Evolutionary conservation across 345 rosid genomes (phyloP).

Genomic region (Acer yangbiense): DNA sequence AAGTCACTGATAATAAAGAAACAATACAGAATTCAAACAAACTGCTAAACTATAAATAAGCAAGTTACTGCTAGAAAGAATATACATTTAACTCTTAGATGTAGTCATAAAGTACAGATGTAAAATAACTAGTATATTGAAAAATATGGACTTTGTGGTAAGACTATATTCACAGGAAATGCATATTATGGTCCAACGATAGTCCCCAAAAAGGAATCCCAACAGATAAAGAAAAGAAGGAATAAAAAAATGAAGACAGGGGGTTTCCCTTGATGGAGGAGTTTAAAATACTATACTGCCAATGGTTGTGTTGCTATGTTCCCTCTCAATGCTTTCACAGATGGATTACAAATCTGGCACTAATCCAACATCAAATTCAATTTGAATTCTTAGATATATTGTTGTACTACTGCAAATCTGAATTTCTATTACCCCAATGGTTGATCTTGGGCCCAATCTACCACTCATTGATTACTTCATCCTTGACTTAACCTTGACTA

Average conservation of each 20-base stretch:
- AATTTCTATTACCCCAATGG: not conserved
- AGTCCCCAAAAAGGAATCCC: not conserved
- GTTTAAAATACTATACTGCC: not conserved
- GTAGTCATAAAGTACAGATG: not conserved
- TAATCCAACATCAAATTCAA: not conserved
- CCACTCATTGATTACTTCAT: not conserved
- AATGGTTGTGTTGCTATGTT: not conserved
- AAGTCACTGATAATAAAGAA: not conserved
- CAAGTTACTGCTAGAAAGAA: not conserved
- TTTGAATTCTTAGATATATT: not conserved
- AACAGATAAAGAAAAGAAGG: not conserved
- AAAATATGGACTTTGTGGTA: not conserved
- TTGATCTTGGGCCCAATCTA: not conserved
- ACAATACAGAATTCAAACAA: constrained; percentile 8
- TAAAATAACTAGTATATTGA: not conserved
- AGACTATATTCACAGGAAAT: not conserved
- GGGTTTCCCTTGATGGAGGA: not conserved
- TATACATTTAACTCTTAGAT: not conserved
- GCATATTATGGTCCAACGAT: not conserved
- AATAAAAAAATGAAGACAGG: too few species aligned
- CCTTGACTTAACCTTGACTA: not conserved
- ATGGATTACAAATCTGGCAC: not conserved
- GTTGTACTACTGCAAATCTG: not conserved
- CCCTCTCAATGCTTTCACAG: not conserved
- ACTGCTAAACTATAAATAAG: not conserved